Evolutionary conservation across 2,329 filamentous ascomycete genomes (phyloP).

Genomic region (Botrytis squamosa): DNA sequence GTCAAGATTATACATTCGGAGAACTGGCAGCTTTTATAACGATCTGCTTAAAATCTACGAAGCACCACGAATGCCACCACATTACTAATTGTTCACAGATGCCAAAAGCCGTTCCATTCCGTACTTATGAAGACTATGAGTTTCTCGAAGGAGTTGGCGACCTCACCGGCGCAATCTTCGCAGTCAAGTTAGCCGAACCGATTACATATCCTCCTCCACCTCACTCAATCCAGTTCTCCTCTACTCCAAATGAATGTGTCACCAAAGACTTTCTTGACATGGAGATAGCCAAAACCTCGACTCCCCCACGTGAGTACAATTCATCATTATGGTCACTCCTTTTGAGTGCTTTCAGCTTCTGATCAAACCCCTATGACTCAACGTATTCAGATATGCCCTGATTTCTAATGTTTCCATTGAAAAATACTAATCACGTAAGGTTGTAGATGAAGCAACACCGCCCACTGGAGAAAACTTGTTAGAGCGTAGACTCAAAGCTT

Average conservation of each 20-base stretch:
- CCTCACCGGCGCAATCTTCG: neutral
- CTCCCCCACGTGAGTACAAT: neutral
- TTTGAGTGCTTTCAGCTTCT: neutral
- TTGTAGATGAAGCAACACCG: conserved; percentile 5
- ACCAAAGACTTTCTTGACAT: neutral
- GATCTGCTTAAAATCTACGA: neutral
- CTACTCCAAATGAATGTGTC: conserved; percentile 6
- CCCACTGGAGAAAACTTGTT: neutral
- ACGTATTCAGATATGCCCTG: neutral
- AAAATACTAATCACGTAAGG: neutral
- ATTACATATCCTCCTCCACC: neutral
- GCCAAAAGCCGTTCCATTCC: conserved; percentile 9
- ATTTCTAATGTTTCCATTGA: neutral
- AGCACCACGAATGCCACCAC: neutral
- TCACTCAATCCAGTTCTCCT: conserved; percentile 1
- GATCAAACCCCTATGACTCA: neutral
- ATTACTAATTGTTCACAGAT: conserved; percentile 9
- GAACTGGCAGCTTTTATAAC: neutral
- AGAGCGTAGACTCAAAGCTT: conserved; percentile 16
- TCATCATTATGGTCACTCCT: neutral
- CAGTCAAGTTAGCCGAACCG: conserved; percentile 9
- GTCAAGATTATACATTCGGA: neutral
- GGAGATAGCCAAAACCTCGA: neutral
- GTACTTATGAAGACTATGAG: conserved; percentile 12
- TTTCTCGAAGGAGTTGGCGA: conserved; percentile 4